Evolutionary conservation across 2,329 filamentous ascomycete species (phyloP).

Genomic region (Aureobasidium namibiae): DNA sequence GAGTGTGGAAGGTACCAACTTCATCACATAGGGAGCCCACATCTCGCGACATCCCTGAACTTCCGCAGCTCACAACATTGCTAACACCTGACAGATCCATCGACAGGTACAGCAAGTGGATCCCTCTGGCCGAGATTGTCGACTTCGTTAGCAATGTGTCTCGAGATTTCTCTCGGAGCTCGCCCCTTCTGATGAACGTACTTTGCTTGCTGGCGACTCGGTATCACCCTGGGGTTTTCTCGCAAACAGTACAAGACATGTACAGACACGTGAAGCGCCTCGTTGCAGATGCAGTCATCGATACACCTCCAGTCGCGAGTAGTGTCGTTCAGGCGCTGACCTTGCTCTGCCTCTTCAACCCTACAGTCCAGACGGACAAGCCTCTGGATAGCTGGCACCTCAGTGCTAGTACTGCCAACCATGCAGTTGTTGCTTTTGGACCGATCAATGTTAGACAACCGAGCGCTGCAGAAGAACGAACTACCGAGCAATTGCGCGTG

Average conservation of each 20-base stretch:
- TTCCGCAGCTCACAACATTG: background rate
- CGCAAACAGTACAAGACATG: background rate
- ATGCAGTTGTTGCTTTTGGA: constrained; percentile 6
- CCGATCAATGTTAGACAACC: background rate
- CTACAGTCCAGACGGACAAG: constrained; percentile 1
- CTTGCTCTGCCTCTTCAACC: background rate
- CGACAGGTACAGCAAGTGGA: constrained; percentile 3
- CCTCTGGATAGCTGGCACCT: constrained; percentile 10
- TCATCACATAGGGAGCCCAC: background rate
- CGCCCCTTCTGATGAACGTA: background rate
- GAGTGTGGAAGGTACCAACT: no score
- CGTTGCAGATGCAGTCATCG: constrained; percentile 7
- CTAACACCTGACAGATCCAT: background rate
- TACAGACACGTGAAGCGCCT: constrained; percentile 1
- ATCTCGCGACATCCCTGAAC: no score
- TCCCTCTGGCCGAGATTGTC: background rate
- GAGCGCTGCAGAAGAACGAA: background rate
- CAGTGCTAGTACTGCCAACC: background rate
- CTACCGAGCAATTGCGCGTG: background rate
- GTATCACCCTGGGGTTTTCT: background rate
- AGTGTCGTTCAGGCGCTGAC: background rate
- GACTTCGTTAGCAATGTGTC: background rate
- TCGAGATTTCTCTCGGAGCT: background rate
- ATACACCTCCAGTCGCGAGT: background rate
- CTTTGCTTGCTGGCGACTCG: constrained; percentile 7